Evolutionary conservation across 179 eudicot genomes (phyloP), one percentile per base, ranked within the genome.

Genomic region (Spinacia oleracea): DNA sequence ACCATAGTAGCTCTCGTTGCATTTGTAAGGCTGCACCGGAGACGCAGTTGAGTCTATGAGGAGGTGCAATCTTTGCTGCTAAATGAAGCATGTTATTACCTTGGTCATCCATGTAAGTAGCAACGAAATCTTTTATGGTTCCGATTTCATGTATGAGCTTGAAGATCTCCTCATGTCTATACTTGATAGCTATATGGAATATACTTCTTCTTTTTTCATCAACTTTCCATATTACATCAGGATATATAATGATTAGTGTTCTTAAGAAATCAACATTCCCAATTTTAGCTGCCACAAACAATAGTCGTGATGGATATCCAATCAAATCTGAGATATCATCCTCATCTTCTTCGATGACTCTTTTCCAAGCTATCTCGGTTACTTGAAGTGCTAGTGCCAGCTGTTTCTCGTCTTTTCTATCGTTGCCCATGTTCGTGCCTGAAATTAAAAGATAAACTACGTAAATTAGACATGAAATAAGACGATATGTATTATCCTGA

Each of bases 11-110:
- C 66, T 86, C 87, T 8, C 82, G 79, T 59, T 84, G 87, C 89
- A 86, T 84, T 63, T 86, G 89, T 35, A 86, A 56, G 27, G 87
- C 83, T 32, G 89, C 89, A 5, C 89, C 87, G 2, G 87, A 81
- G 6, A 86, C 83, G 21, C 76, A 51, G 64, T 84, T 73, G 14
- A 86, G 85, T 32, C 82, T 84, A 75, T 74, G 25, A 6, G 73
- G 38, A 60, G 89, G 85, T 31, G 87, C 69, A 31, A 86, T 78
- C 53, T 71, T 77, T 38, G 82, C 80, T 11, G 84, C 89, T 32
- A 86, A 74, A 73, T 86, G 89, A 8, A 86, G 76, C 83, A 81
- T 81, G n/a, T 81, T 86, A 18, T 86, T 86, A 9, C 74, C 34
- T 3, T 76, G 38, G 9, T 45, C 4, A 48, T 86, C 88, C 29